Conservation (phyloP, 768 basidiomycete genomes). For the Vararia minispora region DNA sequence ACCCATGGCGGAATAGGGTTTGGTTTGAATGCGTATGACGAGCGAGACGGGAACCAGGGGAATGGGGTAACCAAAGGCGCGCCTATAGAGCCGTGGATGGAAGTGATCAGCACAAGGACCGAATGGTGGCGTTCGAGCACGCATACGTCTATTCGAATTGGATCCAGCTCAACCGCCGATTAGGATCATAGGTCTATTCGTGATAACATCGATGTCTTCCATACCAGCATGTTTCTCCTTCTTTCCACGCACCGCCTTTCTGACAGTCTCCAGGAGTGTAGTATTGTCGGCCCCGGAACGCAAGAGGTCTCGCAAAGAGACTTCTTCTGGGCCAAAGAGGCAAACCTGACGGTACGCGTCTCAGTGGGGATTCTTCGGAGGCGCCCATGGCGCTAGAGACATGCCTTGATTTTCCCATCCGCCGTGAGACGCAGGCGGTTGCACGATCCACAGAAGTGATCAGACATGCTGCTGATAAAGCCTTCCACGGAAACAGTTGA, state of each 20-base stretch:
- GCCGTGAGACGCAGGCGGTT: conserved; percentile 80
- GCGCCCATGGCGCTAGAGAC: background rate
- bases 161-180: conserved; percentile 90
- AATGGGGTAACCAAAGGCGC: too few species aligned
- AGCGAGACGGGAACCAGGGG: too few species aligned
- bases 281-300: conserved; percentile 54
- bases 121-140: too few species aligned
- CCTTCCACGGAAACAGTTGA: too few species aligned
- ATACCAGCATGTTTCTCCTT: conserved; percentile 78
- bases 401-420: conserved; percentile 81
- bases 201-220: conserved; percentile 66
- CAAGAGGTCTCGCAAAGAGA: conserved; percentile 70
- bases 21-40: background rate
- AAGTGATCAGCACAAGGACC: too few species aligned
- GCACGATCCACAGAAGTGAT: conserved; percentile 83
- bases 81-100: too few species aligned
- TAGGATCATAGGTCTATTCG: conserved; percentile 83
- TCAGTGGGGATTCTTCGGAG: background rate
- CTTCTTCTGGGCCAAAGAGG: conserved; percentile 74
- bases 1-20: background rate
- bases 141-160: too few species aligned
- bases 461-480: conserved; percentile 93
- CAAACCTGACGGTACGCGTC: conserved; percentile 56
- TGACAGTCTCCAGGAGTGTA: conserved; percentile 48
- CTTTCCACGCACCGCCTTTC: conserved; percentile 56